Evolutionary conservation across 805 yeast genomes (phyloP).

Genomic region (Ogataea paradorogensis): DNA sequence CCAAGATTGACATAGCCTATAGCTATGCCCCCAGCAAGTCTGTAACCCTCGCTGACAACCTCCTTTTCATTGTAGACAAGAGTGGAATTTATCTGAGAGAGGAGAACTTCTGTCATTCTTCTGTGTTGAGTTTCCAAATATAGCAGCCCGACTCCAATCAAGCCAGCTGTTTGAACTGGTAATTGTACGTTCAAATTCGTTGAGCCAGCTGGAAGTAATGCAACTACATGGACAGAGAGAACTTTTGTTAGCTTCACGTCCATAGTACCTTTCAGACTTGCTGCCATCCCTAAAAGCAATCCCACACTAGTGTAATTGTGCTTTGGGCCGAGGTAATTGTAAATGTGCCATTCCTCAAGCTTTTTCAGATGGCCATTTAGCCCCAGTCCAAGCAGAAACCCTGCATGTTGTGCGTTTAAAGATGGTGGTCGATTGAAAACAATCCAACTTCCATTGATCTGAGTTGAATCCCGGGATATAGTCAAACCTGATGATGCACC

Average conservation of each 20-base stretch:
- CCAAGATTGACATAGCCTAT: slow-evolving; percentile 84
- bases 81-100: slow-evolving; percentile 62
- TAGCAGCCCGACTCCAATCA: slow-evolving; percentile 84
- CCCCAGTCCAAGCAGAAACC: slow-evolving; percentile 89
- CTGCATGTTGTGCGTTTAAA: slow-evolving; percentile 84
- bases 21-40: slow-evolving; percentile 85
- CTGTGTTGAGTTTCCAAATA: slow-evolving; percentile 77
- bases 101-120: slow-evolving; percentile 76
- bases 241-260: slow-evolving; percentile 87
- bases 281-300: slow-evolving; percentile 85
- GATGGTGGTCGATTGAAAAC: slow-evolving; percentile 75
- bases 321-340: slow-evolving; percentile 88
- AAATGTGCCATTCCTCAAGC: slow-evolving; percentile 95
- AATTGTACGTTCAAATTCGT: slow-evolving; percentile 81
- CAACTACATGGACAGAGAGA: slow-evolving; percentile 87
- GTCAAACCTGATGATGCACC: slow-evolving; percentile 85
- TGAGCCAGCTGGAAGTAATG: slow-evolving; percentile 86
- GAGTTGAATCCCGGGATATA: slow-evolving; percentile 63
- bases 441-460: slow-evolving; percentile 87
- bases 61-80: slow-evolving; percentile 53
- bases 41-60: slow-evolving; percentile 71
- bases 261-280: slow-evolving; percentile 79
- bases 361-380: slow-evolving; percentile 80
- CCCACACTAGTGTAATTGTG: slow-evolving; percentile 84
- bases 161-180: slow-evolving; percentile 86